Base-by-base conservation (phyloP, 768 basidiomycete genomes). In the Erythrobasidium yunnanense region DNA sequence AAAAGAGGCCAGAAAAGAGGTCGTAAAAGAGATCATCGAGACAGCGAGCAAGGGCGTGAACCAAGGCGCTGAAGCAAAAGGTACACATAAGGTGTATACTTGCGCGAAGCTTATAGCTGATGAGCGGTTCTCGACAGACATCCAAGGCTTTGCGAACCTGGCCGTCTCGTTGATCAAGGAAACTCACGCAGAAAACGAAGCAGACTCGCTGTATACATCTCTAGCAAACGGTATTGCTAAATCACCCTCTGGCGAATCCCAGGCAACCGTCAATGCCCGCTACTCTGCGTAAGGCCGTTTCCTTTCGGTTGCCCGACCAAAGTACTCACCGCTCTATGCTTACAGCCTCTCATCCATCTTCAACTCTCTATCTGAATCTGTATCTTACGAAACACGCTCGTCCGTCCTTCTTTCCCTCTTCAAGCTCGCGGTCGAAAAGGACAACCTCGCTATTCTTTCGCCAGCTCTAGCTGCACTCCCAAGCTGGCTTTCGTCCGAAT, bases 81-180 rank as follows among this genome's bases (percentile, higher is more conserved):
- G 60, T 63, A 49, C n/a, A n/a, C n/a, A n/a, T n/a, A n/a, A n/a
- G n/a, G n/a, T n/a, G n/a, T n/a, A n/a, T n/a, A n/a, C n/a, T n/a
- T n/a, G n/a, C n/a, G n/a, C n/a, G n/a, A n/a, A n/a, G n/a, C n/a
- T n/a, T n/a, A n/a, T n/a, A n/a, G n/a, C n/a, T n/a, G n/a, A n/a
- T n/a, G n/a, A n/a, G n/a, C n/a, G n/a, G n/a, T n/a, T n/a, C n/a
- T n/a, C 38, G 35, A 38, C 60, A 63, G 60, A 63, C 60, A 27
- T 63, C 30, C 47, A 63, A 38, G 60, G 60, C 60, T 63, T 63
- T 35, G 60, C 33, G 4, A 63, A 63, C 32, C 30, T 63, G 23
- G 60, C 49, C 4, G 46, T 22, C 27, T n/a, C 60, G 18, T 49
- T 63, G n/a, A 38, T 51, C 11, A 63, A 32, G 32, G 49, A 29